Base-by-base conservation (phyloP, 2,329 filamentous ascomycete genomes). In the Exophiala sp. region DNA sequence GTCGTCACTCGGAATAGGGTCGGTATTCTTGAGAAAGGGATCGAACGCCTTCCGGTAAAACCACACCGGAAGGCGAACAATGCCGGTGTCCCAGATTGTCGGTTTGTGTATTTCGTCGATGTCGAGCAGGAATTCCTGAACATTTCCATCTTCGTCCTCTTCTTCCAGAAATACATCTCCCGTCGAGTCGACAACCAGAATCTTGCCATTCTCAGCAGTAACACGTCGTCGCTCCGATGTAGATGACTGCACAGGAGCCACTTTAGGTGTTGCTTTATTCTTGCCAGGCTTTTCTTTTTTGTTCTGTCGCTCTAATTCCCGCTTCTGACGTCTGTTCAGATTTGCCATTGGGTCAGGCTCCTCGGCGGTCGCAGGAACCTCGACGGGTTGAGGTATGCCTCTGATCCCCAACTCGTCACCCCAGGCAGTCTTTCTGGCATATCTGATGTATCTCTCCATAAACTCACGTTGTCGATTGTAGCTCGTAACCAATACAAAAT, bases 121-220 rank as follows among this genome's bases (percentile, higher is more conserved):
- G 69, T 99, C 92, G 56, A 99, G 84, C 60, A 96, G 75, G 68
- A 86, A 95, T 68, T 96, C 89, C 62, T 88, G 82, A 32, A 84
- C 81, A 51, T 88, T 84, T 49, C 94, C 94, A 20, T 96, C 89
- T 62, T 91, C 91, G 47, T 90, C 89, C 65, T 89, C 82, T 67
- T 95, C 89, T 72, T 97, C 91, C n/a, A 99, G 78, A 68, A 89
- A 99, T 10, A 99, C 94, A 64, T 96, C 91, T 24, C 94, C 94
- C 8, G 87, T 77, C 0, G 89, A 89, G 72, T 99, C 92, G 3
- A 99, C 94, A 52, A 99, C 86, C 35, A 99, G 77, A 1, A 95
- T 80, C 77, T 97, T 99, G 62, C 94, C 94, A 65, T 99, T 99
- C 77, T 96, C 88, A 2, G 91, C 92, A 21, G 91, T 83, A 12